Base-by-base conservation (phyloP, 129 eudicot genomes). In the Ambrosia artemisiifolia region DNA sequence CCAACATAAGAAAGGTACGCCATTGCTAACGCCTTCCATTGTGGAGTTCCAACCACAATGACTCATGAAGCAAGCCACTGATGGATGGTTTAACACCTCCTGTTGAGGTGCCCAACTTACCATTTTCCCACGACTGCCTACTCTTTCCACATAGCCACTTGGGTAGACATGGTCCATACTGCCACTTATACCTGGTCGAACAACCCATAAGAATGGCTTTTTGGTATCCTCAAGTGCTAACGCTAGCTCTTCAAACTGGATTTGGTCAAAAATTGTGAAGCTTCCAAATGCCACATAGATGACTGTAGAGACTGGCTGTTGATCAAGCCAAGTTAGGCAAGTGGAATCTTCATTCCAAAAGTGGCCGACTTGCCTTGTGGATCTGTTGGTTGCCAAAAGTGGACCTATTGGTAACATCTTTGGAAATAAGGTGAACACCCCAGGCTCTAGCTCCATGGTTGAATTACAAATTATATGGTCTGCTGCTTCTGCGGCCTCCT, bases 61-160 rank as follows among this genome's bases (percentile, higher is more conserved):
- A 54, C 84, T 85, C 47, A 87, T 11, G 70, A 90, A 90, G 35
- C 91, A 85, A 32, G 85, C 95, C 24, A 90, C 71, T 0, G 95
- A 87, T 18, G 88, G 88, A 75, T 90, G 96, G 2, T 60, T 40
- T 3, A 90, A 32, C 24, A 87, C 86, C 73, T 70, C 56, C 66
- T 85, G 82, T 60, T 87, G 91, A 3, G 90, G 92, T 18, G 93
- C 87, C 96, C 96, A 90, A 2, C 72, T 55, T 34, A 83, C 84
- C 7, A 83, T 54, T 34, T 53, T 70, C 63, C 89, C 89, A 34
- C 82, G 85, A 30, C 5, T 14, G 24, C 74, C 56, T 40, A 79
- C 61, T 66, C 89, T 72, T 2, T 83, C 84, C 33, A 47, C 12
- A 63, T 73, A 90, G 6, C 83, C 91, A 40, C 61, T 30, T 3